Base-by-base conservation (phyloP, 306 rosid genomes). In the Trifolium repens region DNA sequence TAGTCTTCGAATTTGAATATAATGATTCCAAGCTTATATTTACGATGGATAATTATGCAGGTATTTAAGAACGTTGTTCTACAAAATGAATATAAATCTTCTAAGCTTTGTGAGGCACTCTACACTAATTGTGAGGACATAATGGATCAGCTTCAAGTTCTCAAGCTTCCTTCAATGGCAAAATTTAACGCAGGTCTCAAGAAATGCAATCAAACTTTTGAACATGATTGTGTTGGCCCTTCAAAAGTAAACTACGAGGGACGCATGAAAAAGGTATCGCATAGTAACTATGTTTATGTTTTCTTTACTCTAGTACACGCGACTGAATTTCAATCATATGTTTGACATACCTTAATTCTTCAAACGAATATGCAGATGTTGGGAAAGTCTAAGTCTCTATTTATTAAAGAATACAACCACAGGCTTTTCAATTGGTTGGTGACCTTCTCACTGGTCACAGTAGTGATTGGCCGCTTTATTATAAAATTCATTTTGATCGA, bases 371-470 rank as follows among this genome's bases (percentile, higher is more conserved):
- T 68, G 59, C 73, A 68, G 99, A 92, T 94, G 99, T 55, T 92
- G 86, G 94, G 88, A 72, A 94, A 88, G 79, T 84, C 99, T 10
- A 88, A 89, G 34, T 70, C 92, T 61, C 87, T 85, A 39, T 96
- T 96, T 78, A 96, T 96, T 43, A 89, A 91, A 81, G 99, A 96
- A 60, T 96, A 96, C 86, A 96, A 96, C 72, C 92, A 90, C 82
- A 85, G 93, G 82, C 96, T 96, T 78, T 96, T 92, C 87, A 96
- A 92, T 89, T 96, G 99, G 99, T 76, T 92, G 96, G 99, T 96
- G 80, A 87, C 93, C 60, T 96, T 96, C 86, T 90, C 99, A 58
- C 90, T 96, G 59, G 91, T 84, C 62, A 92, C 93, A 91, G 98
- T 96, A 34, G 96, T 92, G 46, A 79, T 96, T 57, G 99, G 99